A percentile compares a stretch with the other conserved stretches of the same genome.
Conservation (phyloP, 768 basidiomycete species). For the Cystobasidium ongulense region DNA sequence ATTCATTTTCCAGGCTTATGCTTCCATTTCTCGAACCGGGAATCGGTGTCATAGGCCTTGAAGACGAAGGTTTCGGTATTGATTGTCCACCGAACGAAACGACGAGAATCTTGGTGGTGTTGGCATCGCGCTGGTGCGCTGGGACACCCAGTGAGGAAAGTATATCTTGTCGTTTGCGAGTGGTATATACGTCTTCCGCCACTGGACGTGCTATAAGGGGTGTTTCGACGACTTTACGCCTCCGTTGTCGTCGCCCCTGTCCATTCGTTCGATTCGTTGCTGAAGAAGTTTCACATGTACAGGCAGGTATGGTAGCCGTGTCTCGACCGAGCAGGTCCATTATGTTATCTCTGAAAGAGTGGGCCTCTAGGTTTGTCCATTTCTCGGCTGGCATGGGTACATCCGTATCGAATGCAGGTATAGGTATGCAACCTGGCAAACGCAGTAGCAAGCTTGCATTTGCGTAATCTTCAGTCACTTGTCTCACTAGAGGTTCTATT, state of each 20-base stretch:
- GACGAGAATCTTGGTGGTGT: slow-evolving; percentile 57
- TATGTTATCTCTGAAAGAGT: slow-evolving; percentile 51
- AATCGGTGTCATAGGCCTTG: neutral
- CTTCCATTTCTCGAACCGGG: neutral
- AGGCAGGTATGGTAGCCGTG: slow-evolving; percentile 38
- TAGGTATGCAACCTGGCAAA: slow-evolving; percentile 65
- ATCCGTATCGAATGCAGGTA: slow-evolving; percentile 58
- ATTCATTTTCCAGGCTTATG: neutral
- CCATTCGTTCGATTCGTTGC: slow-evolving; percentile 26
- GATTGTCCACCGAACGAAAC: slow-evolving; percentile 75
- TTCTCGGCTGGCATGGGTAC: slow-evolving; percentile 56
- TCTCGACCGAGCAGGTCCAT: slow-evolving; percentile 48
- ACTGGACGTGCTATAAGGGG: slow-evolving; percentile 67
- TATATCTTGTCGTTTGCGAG: slow-evolving; percentile 53
- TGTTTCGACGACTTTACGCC: slow-evolving; percentile 45
- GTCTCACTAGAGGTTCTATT: slow-evolving; percentile 58
- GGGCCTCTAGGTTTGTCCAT: slow-evolving; percentile 56
- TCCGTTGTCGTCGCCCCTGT: neutral
- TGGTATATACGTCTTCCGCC: slow-evolving; percentile 52
- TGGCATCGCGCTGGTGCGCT: slow-evolving; percentile 49
- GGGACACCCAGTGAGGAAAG: slow-evolving; percentile 59
- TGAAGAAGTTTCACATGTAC: neutral
- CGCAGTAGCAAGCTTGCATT: slow-evolving; percentile 64
- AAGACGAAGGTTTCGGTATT: slow-evolving; percentile 46
- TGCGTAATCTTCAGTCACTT: slow-evolving; percentile 59